phyloP scores from a whole-genome alignment of 805 yeast genomes.

The Wickerhamiella occidentalis region DNA sequence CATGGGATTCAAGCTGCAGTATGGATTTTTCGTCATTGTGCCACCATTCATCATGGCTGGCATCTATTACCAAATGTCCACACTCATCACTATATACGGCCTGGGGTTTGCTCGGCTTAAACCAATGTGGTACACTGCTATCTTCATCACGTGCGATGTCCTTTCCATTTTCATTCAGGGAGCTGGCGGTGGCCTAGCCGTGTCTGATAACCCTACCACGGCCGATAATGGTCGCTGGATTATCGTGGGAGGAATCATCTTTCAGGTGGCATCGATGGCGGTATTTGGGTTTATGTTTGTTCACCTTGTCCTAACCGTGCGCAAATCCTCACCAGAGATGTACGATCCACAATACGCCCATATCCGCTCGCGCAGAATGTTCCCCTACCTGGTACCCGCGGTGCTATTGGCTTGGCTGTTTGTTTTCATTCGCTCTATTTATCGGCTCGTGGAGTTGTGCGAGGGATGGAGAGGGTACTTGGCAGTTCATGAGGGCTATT shows the following conservation, averaged over 20 bases:
- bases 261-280: constrained; percentile 62
- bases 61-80: constrained; percentile 58
- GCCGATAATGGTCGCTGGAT: constrained; percentile 41
- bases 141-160: constrained; percentile 57
- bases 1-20: constrained; percentile 46
- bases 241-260: constrained; percentile 67
- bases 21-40: constrained; percentile 57
- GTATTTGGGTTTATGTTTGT: constrained; percentile 41
- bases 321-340: constrained; percentile 7
- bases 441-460: constrained; percentile 55
- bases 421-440: constrained; percentile 53
- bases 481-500: constrained; percentile 45
- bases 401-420: constrained; percentile 33
- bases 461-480: constrained; percentile 58
- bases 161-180: constrained; percentile 57
- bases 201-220: constrained; percentile 29
- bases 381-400: constrained; percentile 20
- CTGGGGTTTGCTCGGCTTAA: constrained; percentile 36
- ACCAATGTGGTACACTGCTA: constrained; percentile 50
- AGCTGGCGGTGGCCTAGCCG: constrained; percentile 65
- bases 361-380: constrained; percentile 17
- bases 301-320: no score
- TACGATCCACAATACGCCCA: constrained; percentile 18
- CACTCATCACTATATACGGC: constrained; percentile 52
- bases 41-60: constrained; percentile 84